Evolutionary conservation across 805 yeast genomes (phyloP), one percentile per base, ranked within the genome.

Genomic region (Cyberlindnera xylosilytica): DNA sequence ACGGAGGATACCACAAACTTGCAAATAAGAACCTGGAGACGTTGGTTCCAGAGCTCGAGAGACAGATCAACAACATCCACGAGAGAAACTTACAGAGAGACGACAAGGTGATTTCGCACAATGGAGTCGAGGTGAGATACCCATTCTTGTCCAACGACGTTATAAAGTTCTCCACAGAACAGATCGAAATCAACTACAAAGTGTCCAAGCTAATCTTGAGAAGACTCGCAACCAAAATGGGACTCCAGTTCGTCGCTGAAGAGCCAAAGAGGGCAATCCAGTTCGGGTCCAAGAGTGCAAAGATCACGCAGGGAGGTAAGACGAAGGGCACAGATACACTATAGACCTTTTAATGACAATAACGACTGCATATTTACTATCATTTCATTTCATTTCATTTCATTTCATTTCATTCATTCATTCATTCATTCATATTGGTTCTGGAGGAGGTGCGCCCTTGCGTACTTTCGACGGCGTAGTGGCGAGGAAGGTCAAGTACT

Each of bases 251-350:
- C 60, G 93, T 89, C 0, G 65, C 79, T 15, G 67, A 70, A 18
- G 98, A 93, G 57, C 78, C 84, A 1, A 93, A 93, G 58, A 70
- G 99, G 36, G 99, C 99, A 0, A 89, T 93, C 46, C 99, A 93
- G 58, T 93, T 93, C 62, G 99, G 99, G 0, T 87, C 98, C 0
- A 81, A 85, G 49, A 83, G 96, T 58, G 99, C 99, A 1, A 95
- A 91, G 62, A 79, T 93, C 83, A 72, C 79, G 3, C 91, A 91
- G 1, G 77, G 83, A 34, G 83, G 90, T 4, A 83, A 79, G 52
- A 69, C 76, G 31, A 83, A 80, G 54, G 98, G 98, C 0, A 84
- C 90, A 0, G 93, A 83, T 53, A 53, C 63, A 41, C 42, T 68
- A 30, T 15, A 17, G 33, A 6, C n/a, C n/a, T n/a, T n/a, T n/a